Base-by-base conservation (phyloP, 768 basidiomycete species). In the Suillus ampliporus region DNA sequence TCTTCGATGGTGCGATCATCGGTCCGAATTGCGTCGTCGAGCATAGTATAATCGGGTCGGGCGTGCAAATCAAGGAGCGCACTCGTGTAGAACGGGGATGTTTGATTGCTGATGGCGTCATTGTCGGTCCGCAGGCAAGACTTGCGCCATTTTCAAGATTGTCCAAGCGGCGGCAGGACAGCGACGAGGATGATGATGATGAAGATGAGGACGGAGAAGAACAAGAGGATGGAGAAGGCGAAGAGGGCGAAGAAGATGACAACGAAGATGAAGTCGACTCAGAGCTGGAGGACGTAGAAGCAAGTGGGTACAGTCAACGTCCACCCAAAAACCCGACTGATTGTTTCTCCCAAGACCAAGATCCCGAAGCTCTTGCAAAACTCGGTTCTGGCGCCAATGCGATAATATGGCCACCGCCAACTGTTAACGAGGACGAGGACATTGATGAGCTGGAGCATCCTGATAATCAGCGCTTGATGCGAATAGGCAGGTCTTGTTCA, bases 41-140 rank as follows among this genome's bases (percentile, higher is more conserved):
- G 68, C 81, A 86, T 64, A 90, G 92, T 62, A 94, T 99, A 62
- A 75, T 99, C 23, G 97, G 95, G 4, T 80, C 87, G 26, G 85
- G 84, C 11, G 94, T 91, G n/a, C 76, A 76, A 37, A 83, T 99
- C 58, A 86, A 84, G 62, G 88, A 91, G 62, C 83, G 82, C 48
- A 86, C 86, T 60, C 77, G 72, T 6, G 78, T 99, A n/a, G 84
- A 85, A 13, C 80, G 80, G 38, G 97, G 97, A 0, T 91, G 88
- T 66, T 74, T 99, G 65, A 81, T 99, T 35, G 94, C 88, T 0
- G 91, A 95, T 66, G 89, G 85, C 19, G 95, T 96, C 1, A 79
- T 83, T 37, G 74, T 99, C 17, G 96, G 95, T 0, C 88, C 89
- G n/a, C 79, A 84, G 41, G 91, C 89, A 10, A 78, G 70, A 48